phyloP scores from a whole-genome alignment of 2,329 filamentous ascomycete species.

The Coniochaeta sp. region DNA sequence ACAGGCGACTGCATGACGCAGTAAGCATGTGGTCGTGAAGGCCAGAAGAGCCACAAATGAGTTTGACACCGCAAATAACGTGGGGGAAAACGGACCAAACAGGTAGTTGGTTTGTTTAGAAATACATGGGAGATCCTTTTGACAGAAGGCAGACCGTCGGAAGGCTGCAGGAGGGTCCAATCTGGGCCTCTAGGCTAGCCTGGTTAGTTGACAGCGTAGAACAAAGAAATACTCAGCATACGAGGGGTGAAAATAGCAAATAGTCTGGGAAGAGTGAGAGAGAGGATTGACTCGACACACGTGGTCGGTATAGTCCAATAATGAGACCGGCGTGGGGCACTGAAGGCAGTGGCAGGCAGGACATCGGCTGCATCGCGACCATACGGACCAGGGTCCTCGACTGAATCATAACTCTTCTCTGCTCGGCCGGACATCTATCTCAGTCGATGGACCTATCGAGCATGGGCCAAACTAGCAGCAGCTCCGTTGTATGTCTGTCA shows the following conservation, averaged over 20 bases:
- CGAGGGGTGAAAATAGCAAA: constrained; percentile 17
- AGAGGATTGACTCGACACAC: constrained; percentile 48
- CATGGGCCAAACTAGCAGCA: neutral
- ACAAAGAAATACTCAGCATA: constrained; percentile 36
- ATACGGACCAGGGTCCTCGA: neutral
- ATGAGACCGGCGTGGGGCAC: constrained; percentile 8
- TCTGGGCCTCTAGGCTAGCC: constrained; percentile 27
- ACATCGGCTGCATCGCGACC: neutral
- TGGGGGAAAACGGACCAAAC: constrained; percentile 27
- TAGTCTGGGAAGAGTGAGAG: constrained; percentile 24
- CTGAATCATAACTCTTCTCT: neutral
- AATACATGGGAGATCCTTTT: constrained; percentile 23
- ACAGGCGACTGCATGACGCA: constrained; percentile 32
- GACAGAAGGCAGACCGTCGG: constrained; percentile 33
- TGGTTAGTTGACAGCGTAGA: constrained; percentile 27
- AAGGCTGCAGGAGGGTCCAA: constrained; percentile 38
- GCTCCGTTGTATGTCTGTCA: neutral
- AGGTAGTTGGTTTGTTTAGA: constrained; percentile 32
- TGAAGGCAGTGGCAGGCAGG: neutral
- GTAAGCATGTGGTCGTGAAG: constrained; percentile 20
- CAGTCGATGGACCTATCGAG: neutral
- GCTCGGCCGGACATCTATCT: neutral
- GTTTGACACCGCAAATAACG: constrained; percentile 34
- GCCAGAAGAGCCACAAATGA: constrained; percentile 19
- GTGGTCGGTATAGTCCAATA: constrained; percentile 29